Conservation (phyloP, 2,329 filamentous ascomycete genomes). For the Blastomyces silverae region DNA sequence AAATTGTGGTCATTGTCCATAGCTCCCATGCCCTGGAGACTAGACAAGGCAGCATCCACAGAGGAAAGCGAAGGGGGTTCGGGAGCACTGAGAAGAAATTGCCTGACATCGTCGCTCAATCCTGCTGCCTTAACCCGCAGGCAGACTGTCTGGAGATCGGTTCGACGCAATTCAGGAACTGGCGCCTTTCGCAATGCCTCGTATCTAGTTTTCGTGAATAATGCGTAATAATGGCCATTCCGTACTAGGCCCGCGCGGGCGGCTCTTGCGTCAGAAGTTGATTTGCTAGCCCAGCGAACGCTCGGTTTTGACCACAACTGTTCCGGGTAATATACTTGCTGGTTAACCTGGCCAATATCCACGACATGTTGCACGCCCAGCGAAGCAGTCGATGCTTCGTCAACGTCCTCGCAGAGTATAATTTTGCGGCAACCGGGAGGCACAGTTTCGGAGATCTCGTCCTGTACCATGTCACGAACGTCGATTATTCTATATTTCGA, state of each 20-base stretch:
- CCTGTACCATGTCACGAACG: constrained; percentile 44
- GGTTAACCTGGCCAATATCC: constrained; percentile 43
- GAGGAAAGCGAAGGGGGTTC: constrained; percentile 39
- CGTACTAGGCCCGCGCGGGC: constrained; percentile 47
- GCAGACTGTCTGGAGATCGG: constrained; percentile 42
- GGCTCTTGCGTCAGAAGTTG: constrained; percentile 44
- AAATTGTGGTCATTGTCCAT: constrained; percentile 40
- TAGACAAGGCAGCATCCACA: constrained; percentile 36
- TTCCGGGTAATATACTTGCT: constrained; percentile 37
- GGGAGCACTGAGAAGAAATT: constrained; percentile 40
- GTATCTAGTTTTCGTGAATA: constrained; percentile 39
- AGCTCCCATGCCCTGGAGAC: constrained; percentile 39
- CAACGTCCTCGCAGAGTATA: constrained; percentile 48
- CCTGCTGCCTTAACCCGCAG: constrained; percentile 40
- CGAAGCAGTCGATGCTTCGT: constrained; percentile 49
- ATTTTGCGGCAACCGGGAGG: constrained; percentile 43
- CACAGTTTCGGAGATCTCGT: constrained; percentile 38
- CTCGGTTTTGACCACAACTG: constrained; percentile 36
- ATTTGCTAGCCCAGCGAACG: constrained; percentile 44
- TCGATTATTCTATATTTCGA: constrained; percentile 40
- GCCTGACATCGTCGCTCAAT: constrained; percentile 35
- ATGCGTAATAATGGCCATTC: constrained; percentile 45
- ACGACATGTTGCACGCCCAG: constrained; percentile 48
- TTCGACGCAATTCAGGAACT: constrained; percentile 39
- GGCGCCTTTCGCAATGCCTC: constrained; percentile 31